Percentiles rank a stretch among this genome's conserved stretches.
Conservation (phyloP, 257 asterid genomes). For the Forsythia viridissima region DNA sequence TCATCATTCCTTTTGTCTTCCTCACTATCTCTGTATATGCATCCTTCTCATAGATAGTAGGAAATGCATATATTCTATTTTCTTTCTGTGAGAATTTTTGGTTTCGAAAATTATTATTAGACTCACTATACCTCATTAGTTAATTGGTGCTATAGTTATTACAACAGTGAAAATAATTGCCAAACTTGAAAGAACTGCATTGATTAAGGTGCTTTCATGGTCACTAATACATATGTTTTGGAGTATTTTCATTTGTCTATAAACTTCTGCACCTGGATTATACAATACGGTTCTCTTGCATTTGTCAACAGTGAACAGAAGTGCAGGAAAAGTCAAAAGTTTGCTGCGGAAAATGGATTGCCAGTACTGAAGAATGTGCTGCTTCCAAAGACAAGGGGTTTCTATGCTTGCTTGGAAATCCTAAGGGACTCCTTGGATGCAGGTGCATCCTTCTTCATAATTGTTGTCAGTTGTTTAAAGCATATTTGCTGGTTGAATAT, state of each 20-base stretch:
- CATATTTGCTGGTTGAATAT: not conserved
- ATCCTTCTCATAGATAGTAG: not conserved
- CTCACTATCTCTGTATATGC: slow-evolving; percentile 1
- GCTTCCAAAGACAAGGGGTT: slow-evolving; percentile 86
- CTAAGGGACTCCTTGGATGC: slow-evolving; percentile 81
- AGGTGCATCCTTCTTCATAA: slow-evolving; percentile 48
- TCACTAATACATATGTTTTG: not conserved
- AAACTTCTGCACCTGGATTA: slow-evolving; percentile 2
- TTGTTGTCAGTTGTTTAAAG: not conserved
- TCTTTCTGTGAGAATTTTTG: not conserved
- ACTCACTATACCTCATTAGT: not conserved
- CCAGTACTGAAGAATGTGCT: slow-evolving; percentile 79
- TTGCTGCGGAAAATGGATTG: slow-evolving; percentile 78
- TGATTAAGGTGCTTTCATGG: not conserved
- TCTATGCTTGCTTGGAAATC: slow-evolving; percentile 67
- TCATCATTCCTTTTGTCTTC: slow-evolving; percentile 23
- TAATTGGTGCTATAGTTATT: not conserved
- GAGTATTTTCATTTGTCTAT: not conserved
- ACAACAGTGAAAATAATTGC: not conserved
- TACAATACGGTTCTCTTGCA: slow-evolving; percentile 17
- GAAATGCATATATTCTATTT: not conserved
- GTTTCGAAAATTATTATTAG: not conserved
- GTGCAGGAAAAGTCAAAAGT: slow-evolving; percentile 70
- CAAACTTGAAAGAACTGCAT: not conserved
- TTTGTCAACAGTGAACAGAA: slow-evolving; percentile 69